Conservation (phyloP, 78 protist species). For the Isochrysis galbana region DNA sequence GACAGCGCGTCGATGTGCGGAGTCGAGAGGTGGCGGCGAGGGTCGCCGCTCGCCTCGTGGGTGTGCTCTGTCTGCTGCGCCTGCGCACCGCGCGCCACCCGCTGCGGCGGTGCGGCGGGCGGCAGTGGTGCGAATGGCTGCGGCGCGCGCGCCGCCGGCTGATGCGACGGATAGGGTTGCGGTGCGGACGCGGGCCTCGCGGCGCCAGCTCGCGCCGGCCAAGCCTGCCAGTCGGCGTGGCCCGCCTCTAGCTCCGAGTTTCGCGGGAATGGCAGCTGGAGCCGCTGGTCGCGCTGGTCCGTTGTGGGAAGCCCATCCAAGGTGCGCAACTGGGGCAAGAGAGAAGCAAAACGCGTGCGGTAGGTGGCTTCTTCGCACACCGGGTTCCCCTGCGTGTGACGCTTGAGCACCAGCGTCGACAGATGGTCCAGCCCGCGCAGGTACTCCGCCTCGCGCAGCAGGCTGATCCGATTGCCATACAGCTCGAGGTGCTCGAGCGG, state of each 20-base stretch:
- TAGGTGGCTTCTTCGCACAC: neutral
- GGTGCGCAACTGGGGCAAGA: neutral
- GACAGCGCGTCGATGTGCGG: neutral
- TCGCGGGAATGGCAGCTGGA: neutral
- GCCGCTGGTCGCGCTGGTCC: neutral
- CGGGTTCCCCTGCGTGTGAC: neutral
- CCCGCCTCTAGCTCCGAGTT: no score
- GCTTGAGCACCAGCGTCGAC: neutral
- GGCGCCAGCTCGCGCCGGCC: no score
- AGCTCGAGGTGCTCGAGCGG: neutral
- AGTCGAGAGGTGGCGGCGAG: neutral
- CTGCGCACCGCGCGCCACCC: neutral
- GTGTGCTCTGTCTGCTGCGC: neutral
- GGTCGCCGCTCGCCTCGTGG: neutral
- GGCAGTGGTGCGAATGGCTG: neutral
- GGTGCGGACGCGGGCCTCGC: no score
- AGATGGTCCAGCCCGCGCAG: neutral
- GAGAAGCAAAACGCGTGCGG: neutral
- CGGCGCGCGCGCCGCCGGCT: no score
- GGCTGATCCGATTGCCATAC: neutral
- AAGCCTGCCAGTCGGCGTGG: no score
- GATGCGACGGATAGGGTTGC: no score
- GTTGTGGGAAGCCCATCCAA: neutral
- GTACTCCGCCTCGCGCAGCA: neutral
- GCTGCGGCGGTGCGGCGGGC: neutral